Evolutionary conservation across 805 yeast species (phyloP), one percentile per base, ranked within the genome.

Genomic region (Kodamaea hsintzibuensis): DNA sequence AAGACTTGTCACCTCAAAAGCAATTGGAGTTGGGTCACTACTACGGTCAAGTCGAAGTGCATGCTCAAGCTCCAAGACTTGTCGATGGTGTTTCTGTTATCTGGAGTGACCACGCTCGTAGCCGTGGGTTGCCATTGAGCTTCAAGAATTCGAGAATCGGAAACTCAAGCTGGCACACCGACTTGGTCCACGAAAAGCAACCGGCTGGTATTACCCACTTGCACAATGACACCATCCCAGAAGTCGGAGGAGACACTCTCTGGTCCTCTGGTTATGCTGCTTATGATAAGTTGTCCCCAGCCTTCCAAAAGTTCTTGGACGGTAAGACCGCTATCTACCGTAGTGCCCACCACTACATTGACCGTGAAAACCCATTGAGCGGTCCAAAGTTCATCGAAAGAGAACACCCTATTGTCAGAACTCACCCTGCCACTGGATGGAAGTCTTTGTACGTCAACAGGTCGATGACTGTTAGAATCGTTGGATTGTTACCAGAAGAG

Each of bases 251-350:
- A 55, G 85, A 82, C 62, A 82, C 85, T 13, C 57, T 71, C n/a
- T 82, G 83, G 83, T 64, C 80, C 3, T 77, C 82, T 42, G 84
- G 85, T n/a, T 81, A 81, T 58, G 85, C 76, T 49, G 82, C 84
- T 40, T 82, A 78, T 63, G 85, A 82, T 60, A 79, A 79, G 66
- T 70, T 82, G 52, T 80, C 84, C 2, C 81, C 81, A 18, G 78
- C 78, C 1, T 69, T 82, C 47, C 79, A 79, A 63, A 56, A 70
- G 57, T 81, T 81, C 61, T 71, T 81, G 60, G 85, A 82, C 55
- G 83, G 83, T 12, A 79, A 80, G 67, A 69, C 71, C 10, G 84
- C 82, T 19, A 68, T 76, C 43, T 74, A 72, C 63, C 61, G 68
- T 30, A 72, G 79, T 17, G 77, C 76, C 9, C 78, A 77, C 57